Base-by-base conservation (phyloP, 2,329 filamentous ascomycete genomes). In the Monilinia fructigena region DNA sequence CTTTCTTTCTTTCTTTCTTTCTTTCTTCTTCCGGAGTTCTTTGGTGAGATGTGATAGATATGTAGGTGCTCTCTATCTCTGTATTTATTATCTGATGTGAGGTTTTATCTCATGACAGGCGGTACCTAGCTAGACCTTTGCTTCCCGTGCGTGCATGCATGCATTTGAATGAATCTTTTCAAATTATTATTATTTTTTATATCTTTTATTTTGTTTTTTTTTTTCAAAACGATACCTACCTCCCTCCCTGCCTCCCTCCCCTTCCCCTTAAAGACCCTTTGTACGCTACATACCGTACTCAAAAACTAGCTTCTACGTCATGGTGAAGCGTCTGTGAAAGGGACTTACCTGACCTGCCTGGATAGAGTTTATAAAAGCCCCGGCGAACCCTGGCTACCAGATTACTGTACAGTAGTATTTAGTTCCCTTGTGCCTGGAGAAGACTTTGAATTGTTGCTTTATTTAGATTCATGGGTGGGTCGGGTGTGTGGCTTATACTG, bases 401-500 rank as follows among this genome's bases (percentile, higher is more conserved):
- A 20, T 31, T 23, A 28, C 28, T 28, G 28, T 28, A 28, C 28
- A 28, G 28, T 28, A 2, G 28, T 28, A 28, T 2, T 4, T 28
- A 28, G 28, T 28, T 28, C 38, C 50, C 50, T 50, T 53, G 61
- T 63, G 38, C 61, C 61, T 42, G 61, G 50, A 63, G 40, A 54
- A 38, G 20, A 48, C 14, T 55, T 23, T 23, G 31, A 45, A 48
- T 48, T 56, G 62, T 50, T 56, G 28, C 62, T 58, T 64, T 64
- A 64, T 64, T 56, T 64, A 64, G 62, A 64, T 64, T 56, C 28
- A 50, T 0, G 1, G 38, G 53, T 56, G 53, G 52, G 20, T 64
- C 52, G 0, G 45, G 45, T 47, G 28, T 40, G 62, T 64, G 62
- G 62, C 62, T 64, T 48, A 55, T 55, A 64, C 52, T 28, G 28